Evolutionary conservation across 257 asterid genomes (phyloP), one percentile per base, ranked within the genome.

Genomic region (Solanum sparsipilum): DNA sequence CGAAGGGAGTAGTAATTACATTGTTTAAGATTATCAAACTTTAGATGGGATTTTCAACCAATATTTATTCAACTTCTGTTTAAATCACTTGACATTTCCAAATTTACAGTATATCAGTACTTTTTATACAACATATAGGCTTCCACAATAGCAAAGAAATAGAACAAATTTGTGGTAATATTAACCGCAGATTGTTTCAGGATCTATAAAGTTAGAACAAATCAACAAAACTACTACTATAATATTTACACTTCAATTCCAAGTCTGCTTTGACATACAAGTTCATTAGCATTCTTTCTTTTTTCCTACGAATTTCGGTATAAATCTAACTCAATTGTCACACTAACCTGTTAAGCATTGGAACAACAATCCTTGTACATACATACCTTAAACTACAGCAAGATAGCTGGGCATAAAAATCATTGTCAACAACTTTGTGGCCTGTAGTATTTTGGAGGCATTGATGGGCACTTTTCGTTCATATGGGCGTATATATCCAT

Each of bases 381-480:
- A 20, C 79, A 44, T 25, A 79, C 84, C 41, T 29, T 81, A 29
- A 29, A 81, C 25, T 32, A 81, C 29, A 3, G 68, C 27, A 44
- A 46, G 67, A 2, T 41, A 79, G 84, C 5, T 44, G 38, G 67
- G 27, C 27, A 81, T 16, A 15, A 25, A 76, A 41, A 39, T 78
- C 84, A 20, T 68, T 73, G 89, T 96, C 94, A 96, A 94, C 99
- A 96, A 91, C 92, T 93, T n/a, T 74, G n/a, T 29, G 96, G 92
- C 90, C 98, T 93, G 89, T 36, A 48, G 85, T 96, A 96, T 39
- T 91, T 87, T 18, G 96, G 95, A 13, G 99, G 97, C 91, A 95
- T 86, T 16, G 99, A 92, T 1, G 99, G 98, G 92, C 98, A 96
- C 86, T 86, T 93, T 92, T 96, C 99, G 29, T 96, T 96, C 99